Evolutionary conservation across 1,284 basidiomycete genomes (phyloP), one percentile per base, ranked within the genome.

Genomic region (Rhodotorula glutinis): DNA sequence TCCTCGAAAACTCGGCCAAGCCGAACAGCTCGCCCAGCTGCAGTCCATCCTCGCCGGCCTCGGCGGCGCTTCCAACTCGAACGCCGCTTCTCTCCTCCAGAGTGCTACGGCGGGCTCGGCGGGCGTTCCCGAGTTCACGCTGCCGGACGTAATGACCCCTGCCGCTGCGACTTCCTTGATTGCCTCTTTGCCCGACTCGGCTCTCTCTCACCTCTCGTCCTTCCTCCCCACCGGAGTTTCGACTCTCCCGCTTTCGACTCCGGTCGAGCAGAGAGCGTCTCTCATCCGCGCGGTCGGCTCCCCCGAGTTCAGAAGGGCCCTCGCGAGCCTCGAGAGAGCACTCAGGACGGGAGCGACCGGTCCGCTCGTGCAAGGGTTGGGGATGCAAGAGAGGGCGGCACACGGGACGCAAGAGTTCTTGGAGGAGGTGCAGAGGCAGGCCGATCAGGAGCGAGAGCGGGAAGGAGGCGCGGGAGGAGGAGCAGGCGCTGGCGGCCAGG

Each of bases 311-410:
- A 56, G 62, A 5, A 64, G 72, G 33, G 41, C 60, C 5, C 55
- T 71, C 23, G 61, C 59, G 14, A 33, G 53, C 23, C 53, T 76
- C 21, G 75, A 76, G 29, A 53, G 71, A n/a, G 75, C 75, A 14
- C 55, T 76, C 9, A 60, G 73, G 29, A 75, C 74, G 23, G 75
- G 75, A 16, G 74, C 74, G 7, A 64, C 74, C 1, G 74, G 72
- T 3, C 75, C 75, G 27, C 53, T 76, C 11, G 63, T 74, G 3
- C n/a, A 40, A 13, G 64, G 72, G 4, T 33, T 76, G 40, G 74
- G 75, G 16, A 30, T 76, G 64, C 49, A 25, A 7, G 55, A 55
- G 38, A 57, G 63, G 13, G 73, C 69, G 23, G 73, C 70, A 16
- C 29, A 60, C 49, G 74, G 74, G 17, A 66, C 73, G n/a, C 67